These are phyloP conservation scores for Gloeostereum incarnatum DNA, from an alignment of 768 basidiomycete genomes.

Conservation along the genomic window DNA sequence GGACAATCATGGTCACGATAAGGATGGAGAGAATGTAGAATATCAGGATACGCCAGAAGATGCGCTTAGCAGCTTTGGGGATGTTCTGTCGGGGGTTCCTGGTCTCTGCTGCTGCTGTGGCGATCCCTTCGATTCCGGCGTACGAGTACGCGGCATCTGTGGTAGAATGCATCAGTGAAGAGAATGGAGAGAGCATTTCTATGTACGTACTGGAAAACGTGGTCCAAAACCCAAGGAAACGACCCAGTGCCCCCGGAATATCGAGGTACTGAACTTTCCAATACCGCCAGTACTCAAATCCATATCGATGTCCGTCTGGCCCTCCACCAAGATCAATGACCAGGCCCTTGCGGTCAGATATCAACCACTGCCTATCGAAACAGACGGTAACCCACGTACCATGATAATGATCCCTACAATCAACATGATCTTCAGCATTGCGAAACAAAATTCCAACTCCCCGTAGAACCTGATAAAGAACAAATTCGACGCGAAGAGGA, in stretches of 20 bases:
- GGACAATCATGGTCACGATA: conserved; percentile 60
- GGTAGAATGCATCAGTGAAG: background rate
- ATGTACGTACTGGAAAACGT: conserved; percentile 8
- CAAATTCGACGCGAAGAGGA: conserved; percentile 18
- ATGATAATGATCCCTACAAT: conserved; percentile 24
- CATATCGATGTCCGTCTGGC: conserved; percentile 30
- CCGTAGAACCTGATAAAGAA: conserved; percentile 38
- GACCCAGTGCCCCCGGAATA: conserved; percentile 20
- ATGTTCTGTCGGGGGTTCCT: conserved; percentile 58
- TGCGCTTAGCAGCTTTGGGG: conserved; percentile 51
- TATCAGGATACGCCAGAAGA: conserved; percentile 29
- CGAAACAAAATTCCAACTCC: conserved; percentile 48
- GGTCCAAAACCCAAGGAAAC: conserved; percentile 40
- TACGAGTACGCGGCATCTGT: conserved; percentile 48
- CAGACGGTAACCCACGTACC: conserved; percentile 10
- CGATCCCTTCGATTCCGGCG: conserved; percentile 46
- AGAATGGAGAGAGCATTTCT: conserved; percentile 12
- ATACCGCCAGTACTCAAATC: conserved; percentile 36
- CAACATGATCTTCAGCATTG: conserved; percentile 33
- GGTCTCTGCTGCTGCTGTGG: conserved; percentile 43
- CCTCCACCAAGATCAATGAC: conserved; percentile 44
- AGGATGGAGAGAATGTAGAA: conserved; percentile 47
- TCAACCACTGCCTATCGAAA: background rate
- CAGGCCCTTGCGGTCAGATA: conserved; percentile 18
- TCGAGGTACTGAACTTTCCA: conserved; percentile 8